phyloP scores from a whole-genome alignment of 1,139 yeast species.

The Scheffersomyces titani region DNA sequence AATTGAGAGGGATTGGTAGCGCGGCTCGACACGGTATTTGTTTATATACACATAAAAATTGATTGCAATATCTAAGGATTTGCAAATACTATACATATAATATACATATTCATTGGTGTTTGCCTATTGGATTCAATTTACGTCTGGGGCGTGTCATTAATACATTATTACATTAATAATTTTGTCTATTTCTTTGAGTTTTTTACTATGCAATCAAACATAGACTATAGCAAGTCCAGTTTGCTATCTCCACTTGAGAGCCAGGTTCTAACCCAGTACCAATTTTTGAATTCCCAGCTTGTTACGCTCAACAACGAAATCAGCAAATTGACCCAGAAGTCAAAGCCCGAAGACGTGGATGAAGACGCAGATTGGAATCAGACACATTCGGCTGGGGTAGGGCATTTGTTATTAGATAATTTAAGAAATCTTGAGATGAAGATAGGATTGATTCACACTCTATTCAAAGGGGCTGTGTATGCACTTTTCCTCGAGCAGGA shows the following conservation, averaged over 20 bases:
- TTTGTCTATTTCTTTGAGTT: too few species aligned
- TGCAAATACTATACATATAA: neutral
- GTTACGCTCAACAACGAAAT: constrained; percentile 35
- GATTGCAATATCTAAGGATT: neutral
- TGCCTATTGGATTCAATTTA: neutral
- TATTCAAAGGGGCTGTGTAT: constrained; percentile 71
- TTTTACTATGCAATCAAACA: neutral
- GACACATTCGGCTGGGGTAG: constrained; percentile 13
- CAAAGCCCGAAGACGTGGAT: constrained; percentile 4
- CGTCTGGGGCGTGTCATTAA: neutral
- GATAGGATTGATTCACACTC: constrained; percentile 63
- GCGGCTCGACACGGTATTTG: neutral
- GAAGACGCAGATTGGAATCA: neutral
- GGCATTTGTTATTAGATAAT: constrained; percentile 43
- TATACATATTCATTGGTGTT: neutral
- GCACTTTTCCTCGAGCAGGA: constrained; percentile 51
- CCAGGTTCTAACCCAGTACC: constrained; percentile 49
- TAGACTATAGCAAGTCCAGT: constrained; percentile 31
- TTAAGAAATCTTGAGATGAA: constrained; percentile 62
- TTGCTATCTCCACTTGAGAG: constrained; percentile 39
- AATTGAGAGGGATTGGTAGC: neutral
- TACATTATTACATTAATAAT: neutral
- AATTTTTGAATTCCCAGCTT: constrained; percentile 44
- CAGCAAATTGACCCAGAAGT: constrained; percentile 24
- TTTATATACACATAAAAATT: too few species aligned